Conservation (phyloP, 805 yeast genomes). For the Hanseniaspora nectarophila region DNA sequence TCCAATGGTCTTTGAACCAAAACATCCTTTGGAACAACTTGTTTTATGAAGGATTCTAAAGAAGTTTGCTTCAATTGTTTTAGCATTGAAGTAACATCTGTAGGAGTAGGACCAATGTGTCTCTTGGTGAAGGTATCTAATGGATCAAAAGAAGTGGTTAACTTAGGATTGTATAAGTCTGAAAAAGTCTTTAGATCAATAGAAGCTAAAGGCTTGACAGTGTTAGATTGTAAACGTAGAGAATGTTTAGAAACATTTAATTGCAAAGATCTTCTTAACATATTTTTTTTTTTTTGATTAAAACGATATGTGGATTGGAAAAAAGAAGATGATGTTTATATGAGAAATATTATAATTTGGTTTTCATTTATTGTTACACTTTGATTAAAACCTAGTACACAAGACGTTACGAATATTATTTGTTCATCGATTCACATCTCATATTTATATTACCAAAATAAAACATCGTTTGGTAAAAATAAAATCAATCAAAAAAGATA, state of each 20-base stretch:
- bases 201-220: constrained; percentile 26
- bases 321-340: no score
- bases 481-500: no score
- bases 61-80: constrained; percentile 50
- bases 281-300: no score
- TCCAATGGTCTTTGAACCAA: constrained; percentile 54
- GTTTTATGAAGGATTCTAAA: constrained; percentile 54
- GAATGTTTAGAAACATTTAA: not conserved
- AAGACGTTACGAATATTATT: no score
- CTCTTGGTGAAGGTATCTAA: constrained; percentile 82
- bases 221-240: constrained; percentile 20
- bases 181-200: constrained; percentile 9
- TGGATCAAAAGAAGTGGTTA: constrained; percentile 22
- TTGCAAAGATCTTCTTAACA: constrained; percentile 12
- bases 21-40: constrained; percentile 68
- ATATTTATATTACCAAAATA: no score
- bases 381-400: no score
- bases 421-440: no score
- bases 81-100: constrained; percentile 56
- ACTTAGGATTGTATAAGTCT: constrained; percentile 17
- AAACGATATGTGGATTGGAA: not conserved
- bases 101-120: constrained; percentile 73
- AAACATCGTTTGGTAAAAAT: not conserved
- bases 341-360: no score
- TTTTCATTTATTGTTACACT: no score